Evolutionary conservation across 495 filamentous ascomycete species (phyloP).

Genomic region (Aspergillus incahuasiensis): DNA sequence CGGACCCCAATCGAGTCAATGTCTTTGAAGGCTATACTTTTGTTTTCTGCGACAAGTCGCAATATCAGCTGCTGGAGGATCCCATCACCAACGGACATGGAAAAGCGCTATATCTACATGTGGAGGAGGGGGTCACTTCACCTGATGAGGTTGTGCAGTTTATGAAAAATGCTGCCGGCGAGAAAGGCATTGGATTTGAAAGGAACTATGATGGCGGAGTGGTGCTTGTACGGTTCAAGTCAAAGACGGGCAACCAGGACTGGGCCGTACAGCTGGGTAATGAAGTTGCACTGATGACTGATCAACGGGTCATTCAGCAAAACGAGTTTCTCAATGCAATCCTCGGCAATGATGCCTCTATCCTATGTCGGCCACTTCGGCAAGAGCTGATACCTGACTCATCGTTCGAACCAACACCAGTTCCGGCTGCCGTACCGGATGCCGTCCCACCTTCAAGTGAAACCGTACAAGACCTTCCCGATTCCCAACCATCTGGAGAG

Average conservation of each 20-base stretch:
- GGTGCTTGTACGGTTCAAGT: conserved; percentile 71
- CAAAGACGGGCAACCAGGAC: conserved; percentile 54
- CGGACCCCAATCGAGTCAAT: conserved; percentile 58
- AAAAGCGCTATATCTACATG: conserved; percentile 65
- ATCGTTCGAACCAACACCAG: conserved; percentile 2
- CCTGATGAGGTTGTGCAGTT: conserved; percentile 73
- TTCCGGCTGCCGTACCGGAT: no score
- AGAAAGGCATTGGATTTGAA: conserved; percentile 62
- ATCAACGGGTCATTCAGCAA: conserved; percentile 81
- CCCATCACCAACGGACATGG: conserved; percentile 76
- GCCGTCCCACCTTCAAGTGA: background rate
- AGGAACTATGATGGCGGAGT: conserved; percentile 63
- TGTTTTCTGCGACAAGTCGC: conserved; percentile 74
- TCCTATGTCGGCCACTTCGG: conserved; percentile 58
- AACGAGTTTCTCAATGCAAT: conserved; percentile 93
- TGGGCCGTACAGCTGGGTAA: conserved; percentile 69
- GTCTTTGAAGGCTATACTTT: conserved; percentile 88
- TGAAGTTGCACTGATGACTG: conserved; percentile 61
- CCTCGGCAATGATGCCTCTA: conserved; percentile 65
- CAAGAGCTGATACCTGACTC: conserved; percentile 8
- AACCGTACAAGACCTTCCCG: conserved; percentile 4
- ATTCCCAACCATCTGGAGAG: conserved; percentile 19
- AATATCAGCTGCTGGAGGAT: conserved; percentile 70
- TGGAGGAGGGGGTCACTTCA: conserved; percentile 60
- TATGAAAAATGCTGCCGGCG: conserved; percentile 68